Conservation (phyloP, 768 basidiomycete species). For the Leccinum subtestaceum region DNA sequence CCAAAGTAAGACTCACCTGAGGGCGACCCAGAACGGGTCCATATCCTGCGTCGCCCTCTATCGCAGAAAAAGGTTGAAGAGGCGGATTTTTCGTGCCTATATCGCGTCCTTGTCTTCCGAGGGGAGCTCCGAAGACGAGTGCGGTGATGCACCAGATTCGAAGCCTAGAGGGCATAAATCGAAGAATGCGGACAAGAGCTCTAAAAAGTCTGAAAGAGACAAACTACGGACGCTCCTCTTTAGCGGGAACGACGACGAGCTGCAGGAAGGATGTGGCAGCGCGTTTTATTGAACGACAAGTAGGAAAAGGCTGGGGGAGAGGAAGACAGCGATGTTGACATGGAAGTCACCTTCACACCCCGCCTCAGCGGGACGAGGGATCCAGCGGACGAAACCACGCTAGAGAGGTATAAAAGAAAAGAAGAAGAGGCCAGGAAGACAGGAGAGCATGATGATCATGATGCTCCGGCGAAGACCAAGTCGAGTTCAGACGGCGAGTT, state of each 20-base stretch:
- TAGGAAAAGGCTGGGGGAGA: constrained; percentile 15
- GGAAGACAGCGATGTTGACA: constrained; percentile 56
- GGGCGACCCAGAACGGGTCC: constrained; percentile 85
- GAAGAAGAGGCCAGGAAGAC: constrained; percentile 55
- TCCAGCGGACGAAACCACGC: constrained; percentile 71
- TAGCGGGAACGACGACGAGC: constrained; percentile 56
- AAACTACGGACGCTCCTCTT: constrained; percentile 77
- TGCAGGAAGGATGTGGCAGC: constrained; percentile 84
- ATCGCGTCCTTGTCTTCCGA: constrained; percentile 71
- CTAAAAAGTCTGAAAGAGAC: constrained; percentile 52
- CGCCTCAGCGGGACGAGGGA: constrained; percentile 60
- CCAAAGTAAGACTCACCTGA: constrained; percentile 97
- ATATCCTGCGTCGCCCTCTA: constrained; percentile 73
- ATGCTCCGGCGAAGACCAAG: constrained; percentile 12
- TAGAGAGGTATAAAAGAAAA: constrained; percentile 92
- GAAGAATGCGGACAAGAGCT: constrained; percentile 19
- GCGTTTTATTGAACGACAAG: constrained; percentile 24
- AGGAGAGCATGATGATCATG: constrained; percentile 21
- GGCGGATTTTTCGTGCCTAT: constrained; percentile 79
- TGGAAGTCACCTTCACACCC: constrained; percentile 95
- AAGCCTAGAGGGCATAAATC: constrained; percentile 8
- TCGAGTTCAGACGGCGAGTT: constrained; percentile 63
- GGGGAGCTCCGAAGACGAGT: constrained; percentile 37
- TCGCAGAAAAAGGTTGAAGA: constrained; percentile 87
- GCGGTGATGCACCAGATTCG: background rate